Evolutionary conservation across 208 protist genomes (phyloP).

Genomic region (Acanthamoeba polyphaga): DNA sequence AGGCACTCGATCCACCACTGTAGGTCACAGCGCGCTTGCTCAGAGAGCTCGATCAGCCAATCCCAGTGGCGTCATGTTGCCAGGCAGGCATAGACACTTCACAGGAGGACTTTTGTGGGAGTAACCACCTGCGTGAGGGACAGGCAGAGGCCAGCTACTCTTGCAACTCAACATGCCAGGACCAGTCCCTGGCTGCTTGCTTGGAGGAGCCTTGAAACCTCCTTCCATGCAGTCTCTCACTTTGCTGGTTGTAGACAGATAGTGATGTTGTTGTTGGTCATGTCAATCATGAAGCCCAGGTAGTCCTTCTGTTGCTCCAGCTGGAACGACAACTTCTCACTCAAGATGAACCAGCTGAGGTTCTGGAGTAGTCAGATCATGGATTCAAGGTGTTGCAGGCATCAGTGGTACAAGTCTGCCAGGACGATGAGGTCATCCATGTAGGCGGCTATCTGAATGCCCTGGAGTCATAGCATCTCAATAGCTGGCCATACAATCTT

Average conservation of each 20-base stretch:
- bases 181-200: neutral
- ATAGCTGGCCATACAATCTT: neutral
- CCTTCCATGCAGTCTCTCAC: neutral
- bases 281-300: neutral
- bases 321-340: neutral
- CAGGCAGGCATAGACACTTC: neutral
- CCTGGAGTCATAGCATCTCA: neutral
- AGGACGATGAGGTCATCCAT: neutral
- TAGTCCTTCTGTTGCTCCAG: neutral
- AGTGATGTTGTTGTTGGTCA: neutral
- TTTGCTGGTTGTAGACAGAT: neutral
- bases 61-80: neutral
- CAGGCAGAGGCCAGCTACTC: conserved; percentile 18
- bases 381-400: neutral
- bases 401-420: neutral
- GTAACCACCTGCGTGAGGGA: neutral
- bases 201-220: neutral
- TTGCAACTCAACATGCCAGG: neutral
- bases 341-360: neutral
- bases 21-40: neutral
- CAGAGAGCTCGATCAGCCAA: neutral
- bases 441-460: neutral
- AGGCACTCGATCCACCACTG: neutral
- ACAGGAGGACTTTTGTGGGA: neutral
- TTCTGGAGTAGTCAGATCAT: neutral